Conservation (phyloP, 805 yeast genomes). For the Wickerhamiella musiphila region DNA sequence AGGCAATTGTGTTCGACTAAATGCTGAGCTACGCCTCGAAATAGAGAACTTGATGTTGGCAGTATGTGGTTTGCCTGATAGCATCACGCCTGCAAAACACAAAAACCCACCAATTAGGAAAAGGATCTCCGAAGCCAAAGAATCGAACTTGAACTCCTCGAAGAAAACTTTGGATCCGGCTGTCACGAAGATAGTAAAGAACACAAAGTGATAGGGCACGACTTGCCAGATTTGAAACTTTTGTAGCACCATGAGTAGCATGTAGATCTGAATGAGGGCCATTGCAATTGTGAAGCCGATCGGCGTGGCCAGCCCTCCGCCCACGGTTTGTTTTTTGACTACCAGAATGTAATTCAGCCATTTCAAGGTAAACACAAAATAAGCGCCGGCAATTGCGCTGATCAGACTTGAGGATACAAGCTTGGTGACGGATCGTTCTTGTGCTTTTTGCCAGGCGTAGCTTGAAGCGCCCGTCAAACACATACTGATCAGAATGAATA, state of each 20-base stretch:
- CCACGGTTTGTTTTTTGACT: conserved; percentile 5
- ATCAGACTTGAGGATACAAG: conserved; percentile 6
- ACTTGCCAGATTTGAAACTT: conserved; percentile 29
- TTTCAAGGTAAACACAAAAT: conserved; percentile 31
- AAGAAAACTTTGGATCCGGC: conserved; percentile 28
- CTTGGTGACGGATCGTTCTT: conserved; percentile 5
- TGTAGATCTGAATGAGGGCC: conserved; percentile 26
- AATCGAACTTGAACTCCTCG: conserved; percentile 24
- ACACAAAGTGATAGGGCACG: conserved; percentile 33
- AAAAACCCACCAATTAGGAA: conserved; percentile 24
- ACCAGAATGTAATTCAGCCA: conserved; percentile 17
- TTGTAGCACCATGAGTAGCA: conserved; percentile 25
- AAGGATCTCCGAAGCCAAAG: conserved; percentile 11
- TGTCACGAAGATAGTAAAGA: conserved; percentile 29
- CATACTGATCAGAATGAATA: background rate
- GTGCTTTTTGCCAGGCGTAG: background rate
- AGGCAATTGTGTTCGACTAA: too few species aligned
- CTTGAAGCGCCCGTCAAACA: background rate
- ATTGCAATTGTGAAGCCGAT: conserved; percentile 22
- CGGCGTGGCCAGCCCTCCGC: conserved; percentile 18
- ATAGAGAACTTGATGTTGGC: conserved; percentile 2
- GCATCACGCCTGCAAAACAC: conserved; percentile 28
- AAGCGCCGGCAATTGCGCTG: conserved; percentile 29
- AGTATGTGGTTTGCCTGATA: conserved; percentile 12
- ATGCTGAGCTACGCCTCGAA: too few species aligned